Conservation (phyloP, 2,329 filamentous ascomycete genomes). For the Neoascochyta sp. region DNA sequence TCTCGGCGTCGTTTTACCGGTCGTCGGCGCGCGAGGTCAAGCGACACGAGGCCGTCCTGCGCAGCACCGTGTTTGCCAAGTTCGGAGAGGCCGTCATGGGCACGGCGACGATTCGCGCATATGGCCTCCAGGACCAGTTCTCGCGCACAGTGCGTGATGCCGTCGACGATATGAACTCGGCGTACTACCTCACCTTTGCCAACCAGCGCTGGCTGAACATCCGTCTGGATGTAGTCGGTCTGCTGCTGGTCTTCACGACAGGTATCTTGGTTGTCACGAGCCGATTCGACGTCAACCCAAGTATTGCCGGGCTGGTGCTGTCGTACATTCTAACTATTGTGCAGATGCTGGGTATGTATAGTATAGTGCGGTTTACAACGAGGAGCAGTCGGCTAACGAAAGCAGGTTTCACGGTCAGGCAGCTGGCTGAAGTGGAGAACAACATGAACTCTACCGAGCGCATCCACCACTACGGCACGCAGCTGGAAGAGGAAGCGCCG, state of each 20-base stretch:
- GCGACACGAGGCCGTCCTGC: slow-evolving; percentile 83
- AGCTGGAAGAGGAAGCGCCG: slow-evolving; percentile 85
- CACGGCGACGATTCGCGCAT: slow-evolving; percentile 81
- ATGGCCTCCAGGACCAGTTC: slow-evolving; percentile 76
- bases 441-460: slow-evolving; percentile 97
- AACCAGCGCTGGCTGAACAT: slow-evolving; percentile 92
- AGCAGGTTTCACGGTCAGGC: slow-evolving; percentile 92
- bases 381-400: no score
- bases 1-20: slow-evolving; percentile 83
- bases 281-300: slow-evolving; percentile 78
- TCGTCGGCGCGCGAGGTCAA: slow-evolving; percentile 91
- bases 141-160: slow-evolving; percentile 63
- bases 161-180: slow-evolving; percentile 88
- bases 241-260: slow-evolving; percentile 77
- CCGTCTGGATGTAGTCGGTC: slow-evolving; percentile 80
- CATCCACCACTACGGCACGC: slow-evolving; percentile 80
- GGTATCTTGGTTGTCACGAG: slow-evolving; percentile 90
- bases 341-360: slow-evolving; percentile 90
- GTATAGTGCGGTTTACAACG: no score
- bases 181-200: slow-evolving; percentile 91
- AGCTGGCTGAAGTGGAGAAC: slow-evolving; percentile 93
- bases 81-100: slow-evolving; percentile 87
- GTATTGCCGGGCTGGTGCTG: slow-evolving; percentile 80
- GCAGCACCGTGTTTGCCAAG: slow-evolving; percentile 83
- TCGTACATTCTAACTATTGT: slow-evolving; percentile 92